A percentile compares a stretch with the other conserved stretches of the same genome.
Evolutionary conservation across 257 asterid genomes (phyloP).

Genomic region (Coffea canephora): DNA sequence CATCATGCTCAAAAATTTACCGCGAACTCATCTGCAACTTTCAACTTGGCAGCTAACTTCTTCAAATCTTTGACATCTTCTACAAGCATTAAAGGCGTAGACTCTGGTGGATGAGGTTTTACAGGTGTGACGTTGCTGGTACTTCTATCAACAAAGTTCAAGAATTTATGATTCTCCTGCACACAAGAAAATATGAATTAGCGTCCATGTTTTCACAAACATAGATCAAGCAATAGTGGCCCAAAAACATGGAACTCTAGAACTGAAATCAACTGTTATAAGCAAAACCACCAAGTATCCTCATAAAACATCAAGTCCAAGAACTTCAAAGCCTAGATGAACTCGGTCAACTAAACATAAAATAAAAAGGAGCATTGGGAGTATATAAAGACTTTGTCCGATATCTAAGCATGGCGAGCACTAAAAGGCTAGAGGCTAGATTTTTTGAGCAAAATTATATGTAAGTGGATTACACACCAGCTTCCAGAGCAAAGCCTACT

Average conservation of each 20-base stretch:
- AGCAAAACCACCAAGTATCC: not conserved
- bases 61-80: constrained; percentile 88
- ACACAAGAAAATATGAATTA: constrained; percentile 18
- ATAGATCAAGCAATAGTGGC: constrained; percentile 23
- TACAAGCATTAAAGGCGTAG: constrained; percentile 73
- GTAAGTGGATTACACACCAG: not conserved
- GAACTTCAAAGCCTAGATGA: not conserved
- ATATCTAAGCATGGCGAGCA: not conserved
- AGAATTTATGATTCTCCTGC: constrained; percentile 66
- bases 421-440: not conserved
- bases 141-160: constrained; percentile 67
- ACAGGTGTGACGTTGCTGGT: constrained; percentile 42
- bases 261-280: not conserved
- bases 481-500: not conserved
- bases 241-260: not conserved
- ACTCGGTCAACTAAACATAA: not conserved
- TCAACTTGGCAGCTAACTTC: constrained; percentile 71
- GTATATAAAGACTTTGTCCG: not conserved
- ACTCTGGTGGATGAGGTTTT: constrained; percentile 68
- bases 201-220: not conserved
- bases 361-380: not conserved
- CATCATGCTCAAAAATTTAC: constrained; percentile 37
- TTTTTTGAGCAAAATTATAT: not conserved
- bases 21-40: constrained; percentile 80
- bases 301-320: not conserved